These are phyloP conservation scores for Alternaria dauci DNA, from an alignment of 2,329 filamentous ascomycete species.

Conservation along the genomic window DNA sequence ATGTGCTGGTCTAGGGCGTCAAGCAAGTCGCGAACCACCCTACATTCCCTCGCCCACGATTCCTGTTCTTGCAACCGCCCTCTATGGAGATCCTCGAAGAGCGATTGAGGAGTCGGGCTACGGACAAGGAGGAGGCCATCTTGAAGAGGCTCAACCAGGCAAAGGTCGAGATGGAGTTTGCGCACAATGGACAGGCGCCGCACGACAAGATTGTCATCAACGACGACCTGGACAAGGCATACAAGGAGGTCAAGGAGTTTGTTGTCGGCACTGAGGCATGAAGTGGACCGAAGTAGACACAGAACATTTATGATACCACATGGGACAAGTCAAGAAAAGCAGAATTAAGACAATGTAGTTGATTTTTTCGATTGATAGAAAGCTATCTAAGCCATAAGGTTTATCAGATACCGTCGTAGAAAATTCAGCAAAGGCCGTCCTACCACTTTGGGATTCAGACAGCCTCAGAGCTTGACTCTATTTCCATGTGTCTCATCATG, in stretches of 20 bases:
- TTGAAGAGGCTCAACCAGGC: slow-evolving; percentile 59
- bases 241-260: slow-evolving; percentile 60
- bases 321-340: background rate
- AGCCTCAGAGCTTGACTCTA: slow-evolving; percentile 99
- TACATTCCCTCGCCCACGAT: slow-evolving; percentile 73
- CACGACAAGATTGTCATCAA: slow-evolving; percentile 64
- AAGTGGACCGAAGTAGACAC: background rate
- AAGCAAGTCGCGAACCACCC: slow-evolving; percentile 85
- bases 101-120: slow-evolving; percentile 55
- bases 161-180: slow-evolving; percentile 54
- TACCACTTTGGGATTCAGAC: slow-evolving; percentile 57
- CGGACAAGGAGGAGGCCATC: slow-evolving; percentile 59
- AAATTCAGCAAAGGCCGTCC: slow-evolving; percentile 53
- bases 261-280: slow-evolving; percentile 54
- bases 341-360: background rate
- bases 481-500: slow-evolving; percentile 86
- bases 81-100: slow-evolving; percentile 76
- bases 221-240: slow-evolving; percentile 61
- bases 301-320: slow-evolving; percentile 18
- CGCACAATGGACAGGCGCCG: slow-evolving; percentile 51
- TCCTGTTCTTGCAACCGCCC: slow-evolving; percentile 85
- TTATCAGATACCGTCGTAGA: slow-evolving; percentile 60
- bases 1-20: slow-evolving; percentile 67
- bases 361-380: slow-evolving; percentile 4
- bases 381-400: slow-evolving; percentile 47